Conservation (phyloP, 805 yeast species). For the Candida silvicultrix region DNA sequence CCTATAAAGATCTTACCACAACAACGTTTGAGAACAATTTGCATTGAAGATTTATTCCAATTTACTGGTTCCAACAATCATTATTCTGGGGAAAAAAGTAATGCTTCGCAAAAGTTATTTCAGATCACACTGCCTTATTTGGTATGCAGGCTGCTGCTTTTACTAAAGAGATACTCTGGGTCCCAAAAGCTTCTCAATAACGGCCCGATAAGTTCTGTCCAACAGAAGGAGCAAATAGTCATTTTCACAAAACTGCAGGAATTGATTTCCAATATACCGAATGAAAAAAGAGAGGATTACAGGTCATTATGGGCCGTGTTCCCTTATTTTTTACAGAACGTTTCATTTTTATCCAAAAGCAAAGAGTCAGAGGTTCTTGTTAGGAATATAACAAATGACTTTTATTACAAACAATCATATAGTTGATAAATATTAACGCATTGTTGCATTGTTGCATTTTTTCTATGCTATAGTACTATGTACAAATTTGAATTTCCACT, state of each 20-base stretch:
- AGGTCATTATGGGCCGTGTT: not conserved
- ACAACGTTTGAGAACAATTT: slow-evolving; percentile 41
- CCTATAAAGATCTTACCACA: slow-evolving; percentile 39
- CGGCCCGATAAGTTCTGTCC: slow-evolving; percentile 63
- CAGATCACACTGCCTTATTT: slow-evolving; percentile 38
- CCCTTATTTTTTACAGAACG: not conserved
- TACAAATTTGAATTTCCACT: not conserved
- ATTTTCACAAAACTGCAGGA: slow-evolving; percentile 38
- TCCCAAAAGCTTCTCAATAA: slow-evolving; percentile 52
- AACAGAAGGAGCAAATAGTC: slow-evolving; percentile 52
- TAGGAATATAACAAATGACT: not conserved
- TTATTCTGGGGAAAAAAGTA: slow-evolving; percentile 6
- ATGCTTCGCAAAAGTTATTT: slow-evolving; percentile 10
- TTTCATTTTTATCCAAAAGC: not conserved
- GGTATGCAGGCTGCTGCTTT: slow-evolving; percentile 50
- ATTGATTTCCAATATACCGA: slow-evolving; percentile 15
- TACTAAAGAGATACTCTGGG: slow-evolving; percentile 56
- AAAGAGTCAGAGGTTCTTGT: not conserved
- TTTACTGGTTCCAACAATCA: slow-evolving; percentile 25
- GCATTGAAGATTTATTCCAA: slow-evolving; percentile 47
- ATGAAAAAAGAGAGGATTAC: not conserved
- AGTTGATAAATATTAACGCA: not conserved
- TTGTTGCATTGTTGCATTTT: not conserved
- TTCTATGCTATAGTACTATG: not conserved
- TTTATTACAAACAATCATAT: not conserved